Base-by-base conservation (phyloP, 2,329 filamentous ascomycete species). In the Ciborinia camelliae region DNA sequence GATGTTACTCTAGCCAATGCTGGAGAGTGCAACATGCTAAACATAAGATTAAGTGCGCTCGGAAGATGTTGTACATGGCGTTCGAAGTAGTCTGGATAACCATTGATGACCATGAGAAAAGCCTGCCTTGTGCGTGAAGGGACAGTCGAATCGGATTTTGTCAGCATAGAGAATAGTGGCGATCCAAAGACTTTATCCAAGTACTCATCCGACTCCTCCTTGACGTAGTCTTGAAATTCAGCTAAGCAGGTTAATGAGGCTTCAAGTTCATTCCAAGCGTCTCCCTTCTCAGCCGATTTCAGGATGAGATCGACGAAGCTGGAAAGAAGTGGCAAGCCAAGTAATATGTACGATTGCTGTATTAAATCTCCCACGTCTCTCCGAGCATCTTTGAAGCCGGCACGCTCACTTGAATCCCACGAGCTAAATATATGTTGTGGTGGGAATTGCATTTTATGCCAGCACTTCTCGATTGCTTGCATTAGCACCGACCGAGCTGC, bases 341-440 rank as follows among this genome's bases (percentile, higher is more conserved):
- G 81, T 20, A 89, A 76, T 3, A 87, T 81, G 70, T 88, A 93
- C 3, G 88, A 84, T 2, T 89, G 86, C 69, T 92, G 86, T 35
- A 95, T 80, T 59, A 95, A 82, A 74, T 96, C 91, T 59, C 85
- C 83, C n/a, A 93, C 87, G 71, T 96, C 91, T 70, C 90, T 87
- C 37, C 91, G 83, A 55, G 91, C 91, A 65, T 90, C 87, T 60
- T 82, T 81, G 75, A 93, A 93, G 0, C 82, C 86, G 59, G 83
- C 82, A 47, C 85, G 84, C 41, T 90, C 87, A 30, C 85, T 84
- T 5, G 86, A 86, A 67, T 90, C 89, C 91, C 91, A 94, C 0
- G 81, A 79, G 37, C 81, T 79, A 54, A 87, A 84, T 9, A 82
- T 78, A 12, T 84, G 79, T 1, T 79, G 71, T 0, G 85, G 78